Conservation (phyloP, 1,284 basidiomycete species). For the Cutaneotrichosporon sp. region DNA sequence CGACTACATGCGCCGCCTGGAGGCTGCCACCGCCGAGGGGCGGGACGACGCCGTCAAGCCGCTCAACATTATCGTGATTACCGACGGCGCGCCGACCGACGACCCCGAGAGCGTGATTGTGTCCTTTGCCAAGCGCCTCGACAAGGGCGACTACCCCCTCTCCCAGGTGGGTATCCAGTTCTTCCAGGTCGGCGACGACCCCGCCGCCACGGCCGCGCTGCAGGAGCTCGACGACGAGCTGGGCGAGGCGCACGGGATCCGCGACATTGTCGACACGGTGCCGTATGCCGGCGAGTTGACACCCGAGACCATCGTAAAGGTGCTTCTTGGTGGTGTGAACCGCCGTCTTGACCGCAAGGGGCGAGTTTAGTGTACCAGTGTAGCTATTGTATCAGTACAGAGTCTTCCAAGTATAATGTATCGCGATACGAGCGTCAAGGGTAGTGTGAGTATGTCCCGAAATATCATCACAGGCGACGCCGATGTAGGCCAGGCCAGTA, state of each 20-base stretch:
- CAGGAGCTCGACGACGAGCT: conserved; percentile 51
- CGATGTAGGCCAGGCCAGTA: no score
- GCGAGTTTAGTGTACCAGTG: not conserved
- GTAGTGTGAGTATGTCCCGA: no score
- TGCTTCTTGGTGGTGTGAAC: conserved; percentile 48
- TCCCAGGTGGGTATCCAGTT: conserved; percentile 55
- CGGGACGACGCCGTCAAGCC: not conserved
- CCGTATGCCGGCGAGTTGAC: conserved; percentile 34
- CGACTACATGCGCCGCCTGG: conserved; percentile 47
- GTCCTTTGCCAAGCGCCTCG: conserved; percentile 43
- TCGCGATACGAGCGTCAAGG: no score
- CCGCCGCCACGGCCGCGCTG: conserved; percentile 44
- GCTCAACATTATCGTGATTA: conserved; percentile 49
- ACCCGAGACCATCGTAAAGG: conserved; percentile 43
- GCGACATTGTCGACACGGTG: conserved; percentile 41
- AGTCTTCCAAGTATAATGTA: no score
- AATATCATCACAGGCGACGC: no score
- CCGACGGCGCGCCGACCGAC: conserved; percentile 43
- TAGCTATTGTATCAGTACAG: no score
- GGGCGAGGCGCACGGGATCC: conserved; percentile 13
- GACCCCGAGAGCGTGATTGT: conserved; percentile 47
- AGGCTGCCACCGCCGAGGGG: conserved; percentile 23
- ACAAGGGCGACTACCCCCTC: conserved; percentile 48
- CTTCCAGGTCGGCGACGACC: conserved; percentile 51
- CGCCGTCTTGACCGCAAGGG: conserved; percentile 33